Evolutionary conservation across 768 basidiomycete species (phyloP), one percentile per base, ranked within the genome.

Genomic region (Glaciozyma martinii): DNA sequence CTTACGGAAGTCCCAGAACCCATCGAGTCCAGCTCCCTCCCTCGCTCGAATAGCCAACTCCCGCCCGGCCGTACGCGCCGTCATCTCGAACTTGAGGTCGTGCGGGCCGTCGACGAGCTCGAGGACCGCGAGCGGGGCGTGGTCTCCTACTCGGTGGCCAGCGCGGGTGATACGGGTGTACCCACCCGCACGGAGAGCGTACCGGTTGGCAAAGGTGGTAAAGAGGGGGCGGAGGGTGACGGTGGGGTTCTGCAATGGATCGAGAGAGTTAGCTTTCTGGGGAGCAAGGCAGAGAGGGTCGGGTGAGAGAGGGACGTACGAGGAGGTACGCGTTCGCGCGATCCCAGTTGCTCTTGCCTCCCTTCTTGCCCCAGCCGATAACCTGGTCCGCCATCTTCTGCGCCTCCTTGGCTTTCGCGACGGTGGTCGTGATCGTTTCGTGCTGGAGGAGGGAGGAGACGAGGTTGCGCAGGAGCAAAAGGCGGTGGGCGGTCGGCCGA

Each of bases 361-460:
- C 89, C 74, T 84, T 85, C 80, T 98, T 98, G 66, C 90, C 93
- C 70, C 92, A 79, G 0, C 90, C 90, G 72, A 99, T 97, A 63
- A 86, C 92, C 85, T 94, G 93, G 75, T 99, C 94, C 21, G 92
- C 93, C 59, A 97, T 79, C 71, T 90, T 82, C 19, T 90, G 90
- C 7, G 92, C 80, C 72, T 95, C 92, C 75, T 88, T 86, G 3
- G 95, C 95, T 77, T 97, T 98, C 40, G 94, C 87, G 21, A 97
- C 78, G 0, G 95, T 99, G 9, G 95, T 98, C 76, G 88, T 87
- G 75, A 99, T 90, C 75, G 90, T 88, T 74, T 95, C 90, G 78
- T 98, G 91, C 74, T 97, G 85, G 62, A 99, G 82, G 42, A 98
- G 82, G 7, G 91, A 92, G 30, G 91, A 89, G 67, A 99, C 93